Evolutionary conservation across 139 green algal species (phyloP), one percentile per base, ranked within the genome.

Genomic region (Chara braunii): DNA sequence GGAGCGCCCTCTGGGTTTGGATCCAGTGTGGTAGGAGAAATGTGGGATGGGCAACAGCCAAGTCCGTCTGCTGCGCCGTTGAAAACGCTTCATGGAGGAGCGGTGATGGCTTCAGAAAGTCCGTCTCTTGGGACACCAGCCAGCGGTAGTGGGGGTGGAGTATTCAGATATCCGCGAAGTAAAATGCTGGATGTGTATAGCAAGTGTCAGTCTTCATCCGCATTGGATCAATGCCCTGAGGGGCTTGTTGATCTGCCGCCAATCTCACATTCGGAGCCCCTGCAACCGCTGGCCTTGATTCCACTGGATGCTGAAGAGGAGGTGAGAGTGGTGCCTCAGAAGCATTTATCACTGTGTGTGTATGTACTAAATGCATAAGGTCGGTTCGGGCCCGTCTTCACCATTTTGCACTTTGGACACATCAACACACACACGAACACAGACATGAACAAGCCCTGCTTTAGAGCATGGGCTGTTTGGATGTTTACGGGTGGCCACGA

Each of bases 221-320:
- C n/a, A 8, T 70, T 71, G 24, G 50, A 11, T 33, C 28, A 37
- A 5, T 37, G 40, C 1, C 62, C 62, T 30, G 62, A 70, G 62
- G 62, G 57, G 5, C 66, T 70, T 28, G 57, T 70, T 22, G 62
- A 71, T 30, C 52, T 70, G n/a, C 51, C 51, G 12, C 26, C 28
- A 54, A 51, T 71, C 9, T 29, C 57, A 42, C n/a, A 33, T 14
- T 63, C 33, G 6, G 62, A 71, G 52, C 62, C 62, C 24, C 24
- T 71, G 51, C 52, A 70, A 22, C 62, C 62, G 18, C n/a, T 72
- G 9, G 62, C 51, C 11, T 33, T 71, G n/a, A 23, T 70, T 31
- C 18, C 57, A 32, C 55, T 54, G 31, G 24, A 35, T 24, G 37
- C 62, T 29, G 23, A 72, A 2, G 62, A 71, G 29, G 51, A 71